phyloP scores from a whole-genome alignment of 2,329 filamentous ascomycete species.

The Arthrobotrys megalospora region DNA sequence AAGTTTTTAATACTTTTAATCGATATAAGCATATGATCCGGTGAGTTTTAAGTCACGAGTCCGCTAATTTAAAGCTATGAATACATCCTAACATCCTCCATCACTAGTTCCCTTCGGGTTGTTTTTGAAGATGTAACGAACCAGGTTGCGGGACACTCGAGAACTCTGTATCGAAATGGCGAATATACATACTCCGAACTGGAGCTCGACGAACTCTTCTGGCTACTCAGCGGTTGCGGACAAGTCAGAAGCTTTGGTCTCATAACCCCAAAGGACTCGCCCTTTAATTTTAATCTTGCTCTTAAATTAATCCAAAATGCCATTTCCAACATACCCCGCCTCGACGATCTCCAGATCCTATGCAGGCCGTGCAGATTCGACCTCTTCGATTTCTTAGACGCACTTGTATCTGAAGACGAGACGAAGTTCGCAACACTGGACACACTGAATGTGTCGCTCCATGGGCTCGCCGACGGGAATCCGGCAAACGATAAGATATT shows the following conservation, averaged over 20 bases:
- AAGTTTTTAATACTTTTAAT: slow-evolving; percentile 26
- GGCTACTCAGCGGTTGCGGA: slow-evolving; percentile 34
- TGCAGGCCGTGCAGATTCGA: slow-evolving; percentile 43
- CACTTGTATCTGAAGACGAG: slow-evolving; percentile 15
- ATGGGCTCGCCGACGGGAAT: slow-evolving; percentile 29
- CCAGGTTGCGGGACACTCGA: slow-evolving; percentile 16
- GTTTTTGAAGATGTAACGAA: slow-evolving; percentile 44
- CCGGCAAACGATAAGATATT: slow-evolving; percentile 31
- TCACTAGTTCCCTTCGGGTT: slow-evolving; percentile 22
- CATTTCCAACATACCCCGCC: slow-evolving; percentile 27
- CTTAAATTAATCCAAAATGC: slow-evolving; percentile 23
- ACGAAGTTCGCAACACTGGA: slow-evolving; percentile 18
- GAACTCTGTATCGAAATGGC: slow-evolving; percentile 33
- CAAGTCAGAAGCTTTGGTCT: slow-evolving; percentile 30
- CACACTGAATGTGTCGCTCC: slow-evolving; percentile 13
- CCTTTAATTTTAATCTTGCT: slow-evolving; percentile 33
- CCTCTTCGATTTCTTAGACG: slow-evolving; percentile 18
- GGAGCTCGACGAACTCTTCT: slow-evolving; percentile 37
- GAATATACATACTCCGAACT: slow-evolving; percentile 44
- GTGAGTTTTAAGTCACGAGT: slow-evolving; percentile 5
- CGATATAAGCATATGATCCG: slow-evolving; percentile 42
- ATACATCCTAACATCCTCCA: background rate
- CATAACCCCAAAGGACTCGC: slow-evolving; percentile 29
- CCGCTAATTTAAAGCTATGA: background rate
- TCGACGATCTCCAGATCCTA: slow-evolving; percentile 14